Percentiles rank a stretch among this genome's conserved stretches.
Conservation (phyloP, 352 stramenopile genomes). For the Globisporangium paroecandrum region DNA sequence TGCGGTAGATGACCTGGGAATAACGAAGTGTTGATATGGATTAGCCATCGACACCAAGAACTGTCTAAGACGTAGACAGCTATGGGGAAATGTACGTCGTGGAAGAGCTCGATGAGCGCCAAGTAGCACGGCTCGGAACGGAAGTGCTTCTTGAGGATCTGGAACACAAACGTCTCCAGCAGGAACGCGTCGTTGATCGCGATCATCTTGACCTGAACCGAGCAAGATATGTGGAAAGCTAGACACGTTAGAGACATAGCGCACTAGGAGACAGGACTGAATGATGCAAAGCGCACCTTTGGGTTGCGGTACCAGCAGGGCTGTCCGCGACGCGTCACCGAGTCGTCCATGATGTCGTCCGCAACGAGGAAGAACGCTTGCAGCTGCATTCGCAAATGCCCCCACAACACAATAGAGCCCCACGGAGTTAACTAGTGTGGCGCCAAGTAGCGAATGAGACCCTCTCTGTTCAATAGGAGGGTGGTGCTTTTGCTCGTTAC, state of each 20-base stretch:
- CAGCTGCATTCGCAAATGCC: slow-evolving; percentile 41
- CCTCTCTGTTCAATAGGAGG: no score
- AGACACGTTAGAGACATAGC: neutral
- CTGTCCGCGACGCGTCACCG: slow-evolving; percentile 92
- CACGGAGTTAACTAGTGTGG: no score
- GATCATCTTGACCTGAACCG: slow-evolving; percentile 83
- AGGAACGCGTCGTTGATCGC: slow-evolving; percentile 97
- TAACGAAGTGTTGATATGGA: neutral
- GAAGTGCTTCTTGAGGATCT: slow-evolving; percentile 89
- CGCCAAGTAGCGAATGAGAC: no score
- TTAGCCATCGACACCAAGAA: neutral
- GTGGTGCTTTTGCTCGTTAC: slow-evolving; percentile 17
- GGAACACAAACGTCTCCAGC: slow-evolving; percentile 92
- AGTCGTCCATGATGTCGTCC: slow-evolving; percentile 99
- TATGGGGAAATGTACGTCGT: slow-evolving; percentile 49
- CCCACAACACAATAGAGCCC: neutral
- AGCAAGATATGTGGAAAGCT: neutral
- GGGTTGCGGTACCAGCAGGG: slow-evolving; percentile 96
- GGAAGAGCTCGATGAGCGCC: slow-evolving; percentile 96
- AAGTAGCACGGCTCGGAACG: slow-evolving; percentile 84
- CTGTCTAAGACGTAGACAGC: neutral
- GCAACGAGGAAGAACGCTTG: slow-evolving; percentile 99
- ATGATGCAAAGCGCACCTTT: slow-evolving; percentile 22
- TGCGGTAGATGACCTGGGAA: slow-evolving; percentile 93
- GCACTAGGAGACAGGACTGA: neutral